These are phyloP conservation scores for Craterostigma plantagineum DNA, from an alignment of 257 asterid genomes.

Conservation along the genomic window DNA sequence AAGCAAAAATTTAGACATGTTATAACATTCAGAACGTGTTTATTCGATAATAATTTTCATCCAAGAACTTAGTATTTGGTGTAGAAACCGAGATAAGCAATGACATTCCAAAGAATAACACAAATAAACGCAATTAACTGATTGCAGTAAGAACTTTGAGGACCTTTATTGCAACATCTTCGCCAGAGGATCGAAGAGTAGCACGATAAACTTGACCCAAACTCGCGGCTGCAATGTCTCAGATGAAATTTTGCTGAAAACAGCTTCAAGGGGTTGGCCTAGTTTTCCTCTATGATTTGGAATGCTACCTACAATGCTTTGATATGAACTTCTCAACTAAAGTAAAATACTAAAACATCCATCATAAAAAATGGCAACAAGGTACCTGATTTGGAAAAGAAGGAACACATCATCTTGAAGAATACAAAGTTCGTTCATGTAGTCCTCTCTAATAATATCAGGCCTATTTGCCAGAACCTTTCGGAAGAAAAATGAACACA, in stretches of 20 bases:
- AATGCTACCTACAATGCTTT: conserved; percentile 90
- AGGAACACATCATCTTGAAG: conserved; percentile 99
- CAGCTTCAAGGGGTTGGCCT: conserved; percentile 95
- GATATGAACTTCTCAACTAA: conserved; percentile 22
- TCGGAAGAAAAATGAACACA: not conserved
- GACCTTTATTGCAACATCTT: conserved; percentile 98
- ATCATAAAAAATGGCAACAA: conserved; percentile 14
- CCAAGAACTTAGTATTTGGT: not conserved
- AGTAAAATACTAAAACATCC: conserved; percentile 10
- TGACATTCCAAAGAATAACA: too few species aligned
- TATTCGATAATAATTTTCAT: not conserved
- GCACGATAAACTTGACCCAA: conserved; percentile 99
- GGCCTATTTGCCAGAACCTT: conserved; percentile 99
- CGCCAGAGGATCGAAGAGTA: conserved; percentile 78
- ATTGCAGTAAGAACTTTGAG: not conserved
- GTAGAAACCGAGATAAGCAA: too few species aligned
- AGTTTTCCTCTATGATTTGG: conserved; percentile 86
- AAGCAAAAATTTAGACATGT: conserved; percentile 9
- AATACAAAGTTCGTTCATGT: conserved; percentile 97
- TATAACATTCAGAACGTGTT: too few species aligned
- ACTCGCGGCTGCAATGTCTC: conserved; percentile 96
- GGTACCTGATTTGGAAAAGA: conserved; percentile 88
- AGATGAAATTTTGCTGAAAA: conserved; percentile 88
- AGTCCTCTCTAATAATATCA: conserved; percentile 96
- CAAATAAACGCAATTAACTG: too few species aligned